phyloP scores from a whole-genome alignment of 495 filamentous ascomycete genomes.

The Aspergillus coremiiformis region DNA sequence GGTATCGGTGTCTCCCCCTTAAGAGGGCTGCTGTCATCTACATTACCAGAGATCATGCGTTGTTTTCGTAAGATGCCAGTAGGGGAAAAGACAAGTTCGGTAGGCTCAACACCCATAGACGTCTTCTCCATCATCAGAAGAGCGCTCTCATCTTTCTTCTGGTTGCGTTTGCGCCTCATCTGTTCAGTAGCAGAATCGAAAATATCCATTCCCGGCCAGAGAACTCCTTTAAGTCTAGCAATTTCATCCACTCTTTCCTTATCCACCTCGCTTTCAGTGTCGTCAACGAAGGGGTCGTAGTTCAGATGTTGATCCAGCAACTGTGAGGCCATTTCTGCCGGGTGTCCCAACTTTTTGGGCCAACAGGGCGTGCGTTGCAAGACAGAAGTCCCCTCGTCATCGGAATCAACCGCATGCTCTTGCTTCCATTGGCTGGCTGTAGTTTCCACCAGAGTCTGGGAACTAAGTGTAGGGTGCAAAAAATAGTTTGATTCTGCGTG shows the following conservation, averaged over 20 bases:
- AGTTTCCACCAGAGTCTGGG: not conserved
- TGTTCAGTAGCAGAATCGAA: constrained; percentile 78
- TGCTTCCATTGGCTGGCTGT: constrained; percentile 11
- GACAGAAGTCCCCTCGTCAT: constrained; percentile 5
- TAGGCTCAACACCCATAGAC: constrained; percentile 60
- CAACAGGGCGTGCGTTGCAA: constrained; percentile 20
- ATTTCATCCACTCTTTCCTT: constrained; percentile 36
- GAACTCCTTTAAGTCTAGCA: constrained; percentile 59
- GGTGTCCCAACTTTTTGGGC: not conserved
- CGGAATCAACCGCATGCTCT: constrained; percentile 3
- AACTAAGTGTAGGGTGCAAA: not conserved
- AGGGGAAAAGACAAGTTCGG: constrained; percentile 60
- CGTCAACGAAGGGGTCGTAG: constrained; percentile 19
- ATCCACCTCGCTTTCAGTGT: constrained; percentile 14
- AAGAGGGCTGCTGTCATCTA: constrained; percentile 44
- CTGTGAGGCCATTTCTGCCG: not conserved
- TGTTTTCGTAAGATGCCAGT: constrained; percentile 48
- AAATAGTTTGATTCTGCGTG: not conserved
- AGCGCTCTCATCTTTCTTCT: constrained; percentile 70
- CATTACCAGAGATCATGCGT: constrained; percentile 49
- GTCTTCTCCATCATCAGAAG: constrained; percentile 62
- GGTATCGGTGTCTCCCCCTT: constrained; percentile 44
- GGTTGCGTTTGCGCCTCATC: constrained; percentile 74
- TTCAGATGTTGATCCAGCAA: not conserved
- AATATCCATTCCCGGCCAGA: constrained; percentile 79